Base-by-base conservation (phyloP, 139 green algal genomes). In the Desmodesmus armatus region DNA sequence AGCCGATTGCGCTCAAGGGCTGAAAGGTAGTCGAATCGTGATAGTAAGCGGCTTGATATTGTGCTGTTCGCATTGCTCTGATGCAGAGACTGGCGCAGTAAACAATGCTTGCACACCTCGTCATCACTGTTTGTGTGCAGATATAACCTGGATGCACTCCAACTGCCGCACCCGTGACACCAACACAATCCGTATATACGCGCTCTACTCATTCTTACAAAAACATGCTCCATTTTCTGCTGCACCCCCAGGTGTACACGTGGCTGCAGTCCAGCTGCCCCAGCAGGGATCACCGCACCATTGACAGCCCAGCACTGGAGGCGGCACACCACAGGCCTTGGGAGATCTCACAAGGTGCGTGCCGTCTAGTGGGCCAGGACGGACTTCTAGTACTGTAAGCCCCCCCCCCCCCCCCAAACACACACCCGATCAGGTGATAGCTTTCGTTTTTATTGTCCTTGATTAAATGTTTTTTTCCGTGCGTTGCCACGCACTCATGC, bases 321-420 rank as follows among this genome's bases (percentile, higher is more conserved):
- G 66, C 66, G 4, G 66, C 66, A 15, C 37, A 43, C 11, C 15
- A 31, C 66, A 75, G 66, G 31, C 66, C 66, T 3, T 75, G 66
- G 66, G 66, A 75, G 13, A 49, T 75, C 2, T 75, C 66, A 75
- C 66, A 75, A 33, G n/a, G 66, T 75, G 37, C 43, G 66, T n/a
- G 19, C 23, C 23, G 19, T 19, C 19, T 23, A 65, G 23, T 19
- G 19, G 23, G 19, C 23, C 21, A 19, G 53, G 21, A 65, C 53
- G 23, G 19, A 23, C 53, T 65, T n/a, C 53, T 65, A 23, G 21
- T n/a, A 23, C n/a, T n/a, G n/a, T n/a, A n/a, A n/a, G n/a, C n/a
- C n/a, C n/a, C n/a, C n/a, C n/a, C n/a, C n/a, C n/a, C n/a, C n/a
- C n/a, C n/a, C n/a, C n/a, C n/a, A n/a, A n/a, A n/a, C n/a, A n/a